Conservation (phyloP, 2,329 filamentous ascomycete species). For the Gaeumannomyces sp. region DNA sequence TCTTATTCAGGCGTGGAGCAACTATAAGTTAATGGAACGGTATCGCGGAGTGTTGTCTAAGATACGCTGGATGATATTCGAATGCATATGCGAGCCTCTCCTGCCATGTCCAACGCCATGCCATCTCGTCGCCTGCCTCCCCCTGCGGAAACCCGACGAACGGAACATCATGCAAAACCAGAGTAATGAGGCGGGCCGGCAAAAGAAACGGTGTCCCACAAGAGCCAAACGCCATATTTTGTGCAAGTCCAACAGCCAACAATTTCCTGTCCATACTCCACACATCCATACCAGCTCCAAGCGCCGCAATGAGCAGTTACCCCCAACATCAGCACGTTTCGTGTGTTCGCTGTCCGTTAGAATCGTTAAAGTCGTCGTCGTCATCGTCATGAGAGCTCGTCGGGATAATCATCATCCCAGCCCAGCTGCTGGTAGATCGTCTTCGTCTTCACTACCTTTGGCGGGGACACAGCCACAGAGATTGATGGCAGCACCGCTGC, state of each 20-base stretch:
- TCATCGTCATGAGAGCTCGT: conserved; percentile 20
- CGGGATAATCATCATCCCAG: conserved; percentile 49
- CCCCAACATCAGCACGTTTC: not conserved
- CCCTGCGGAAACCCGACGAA: too few species aligned
- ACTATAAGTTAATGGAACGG: not conserved
- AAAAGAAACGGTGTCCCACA: not conserved
- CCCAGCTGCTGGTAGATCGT: conserved; percentile 50
- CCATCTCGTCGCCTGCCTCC: too few species aligned
- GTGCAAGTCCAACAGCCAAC: not conserved
- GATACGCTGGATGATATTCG: not conserved
- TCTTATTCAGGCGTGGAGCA: not conserved
- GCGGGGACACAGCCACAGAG: conserved; percentile 9
- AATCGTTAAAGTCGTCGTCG: not conserved
- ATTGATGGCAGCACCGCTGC: conserved; percentile 10
- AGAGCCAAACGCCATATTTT: not conserved
- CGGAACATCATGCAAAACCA: not conserved
- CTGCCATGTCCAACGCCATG: not conserved
- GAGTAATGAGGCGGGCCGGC: not conserved
- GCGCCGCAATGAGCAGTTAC: not conserved
- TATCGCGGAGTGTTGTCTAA: not conserved
- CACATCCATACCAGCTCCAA: not conserved
- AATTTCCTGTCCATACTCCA: not conserved
- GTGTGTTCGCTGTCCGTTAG: not conserved
- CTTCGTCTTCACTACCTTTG: conserved; percentile 22
- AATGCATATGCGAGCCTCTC: not conserved